A percentile compares a stretch with the other conserved stretches of the same genome.
Evolutionary conservation across 768 basidiomycete genomes (phyloP).

Genomic region (Glaciozyma antarctica): DNA sequence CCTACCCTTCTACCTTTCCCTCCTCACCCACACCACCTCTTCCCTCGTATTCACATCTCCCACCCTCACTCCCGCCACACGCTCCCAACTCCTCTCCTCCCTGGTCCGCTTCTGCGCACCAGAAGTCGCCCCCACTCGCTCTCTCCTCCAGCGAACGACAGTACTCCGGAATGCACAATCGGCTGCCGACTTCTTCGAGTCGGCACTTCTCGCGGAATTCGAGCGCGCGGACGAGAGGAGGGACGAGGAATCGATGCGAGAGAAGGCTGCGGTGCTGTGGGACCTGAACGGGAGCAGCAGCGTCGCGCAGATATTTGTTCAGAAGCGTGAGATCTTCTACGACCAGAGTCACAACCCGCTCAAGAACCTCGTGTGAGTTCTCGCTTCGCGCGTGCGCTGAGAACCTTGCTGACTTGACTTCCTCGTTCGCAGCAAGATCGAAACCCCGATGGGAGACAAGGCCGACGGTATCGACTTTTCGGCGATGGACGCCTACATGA

Average conservation of each 20-base stretch:
- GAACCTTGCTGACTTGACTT: slow-evolving; percentile 47
- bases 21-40: slow-evolving; percentile 52
- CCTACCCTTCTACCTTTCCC: slow-evolving; percentile 38
- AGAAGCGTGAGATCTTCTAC: slow-evolving; percentile 90
- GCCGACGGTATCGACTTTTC: slow-evolving; percentile 65
- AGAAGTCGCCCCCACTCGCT: slow-evolving; percentile 57
- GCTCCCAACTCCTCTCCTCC: slow-evolving; percentile 55
- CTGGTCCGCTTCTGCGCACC: slow-evolving; percentile 63
- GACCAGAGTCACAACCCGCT: slow-evolving; percentile 71
- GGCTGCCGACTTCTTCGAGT: slow-evolving; percentile 81
- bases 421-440: slow-evolving; percentile 34
- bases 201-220: slow-evolving; percentile 72
- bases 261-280: slow-evolving; percentile 77
- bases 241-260: slow-evolving; percentile 68
- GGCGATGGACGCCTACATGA: slow-evolving; percentile 88
- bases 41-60: slow-evolving; percentile 60
- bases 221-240: slow-evolving; percentile 68
- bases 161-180: slow-evolving; percentile 55
- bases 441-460: slow-evolving; percentile 32
- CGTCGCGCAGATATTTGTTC: slow-evolving; percentile 87
- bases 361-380: slow-evolving; percentile 52
- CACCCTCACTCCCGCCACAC: slow-evolving; percentile 40
- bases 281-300: slow-evolving; percentile 50
- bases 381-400: not conserved
- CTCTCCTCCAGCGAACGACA: slow-evolving; percentile 50